Evolutionary conservation across 805 yeast species (phyloP), one percentile per base, ranked within the genome.

Genomic region (Barnettozyma salicaria): DNA sequence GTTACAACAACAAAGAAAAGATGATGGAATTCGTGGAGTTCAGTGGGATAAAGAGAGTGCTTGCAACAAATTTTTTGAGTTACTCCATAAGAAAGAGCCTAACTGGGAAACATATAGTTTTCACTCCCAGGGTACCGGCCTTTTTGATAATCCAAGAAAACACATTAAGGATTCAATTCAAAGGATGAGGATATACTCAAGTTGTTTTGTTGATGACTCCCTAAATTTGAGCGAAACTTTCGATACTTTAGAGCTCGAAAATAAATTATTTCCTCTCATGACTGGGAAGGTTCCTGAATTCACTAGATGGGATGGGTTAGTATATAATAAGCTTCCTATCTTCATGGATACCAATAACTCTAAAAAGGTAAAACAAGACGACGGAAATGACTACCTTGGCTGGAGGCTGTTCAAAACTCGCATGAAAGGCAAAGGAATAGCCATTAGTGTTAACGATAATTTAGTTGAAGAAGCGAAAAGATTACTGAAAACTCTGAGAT

Each of bases 401-500:
- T 36, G 61, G 39, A 38, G 43, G 19, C 47, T 48, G 17, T 44
- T 53, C 25, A 52, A 49, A 37, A 36, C 46, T 6, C 43, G 54
- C 4, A 34, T 59, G 14, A 61, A 61, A 38, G 68, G 68, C 1
- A 52, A 46, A 34, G 68, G 68, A 5, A 49, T 61, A 23, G 59
- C 56, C 2, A 32, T 62, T 25, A 51, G 61, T 10, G 54, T 59
- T 9, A 43, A 48, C 3, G 63, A 63, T 30, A 36, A 34, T 3
- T 59, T 59, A 36, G 45, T 57, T 5, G 44, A 48, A 7, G 47
- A 56, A n/a, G 45, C 64, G 12, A 31, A 53, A 4, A 47, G 55
- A n/a, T 30, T 60, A 14, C 53, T 83, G 24, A 67, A 70, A 1
- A 53, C 70, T 30, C 47, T 67, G 11, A 47, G 71, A 23, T 55